A percentile compares a stretch with the other conserved stretches of the same genome.
Conservation (phyloP, 2,329 filamentous ascomycete genomes). For the Metarhizium brunneum region DNA sequence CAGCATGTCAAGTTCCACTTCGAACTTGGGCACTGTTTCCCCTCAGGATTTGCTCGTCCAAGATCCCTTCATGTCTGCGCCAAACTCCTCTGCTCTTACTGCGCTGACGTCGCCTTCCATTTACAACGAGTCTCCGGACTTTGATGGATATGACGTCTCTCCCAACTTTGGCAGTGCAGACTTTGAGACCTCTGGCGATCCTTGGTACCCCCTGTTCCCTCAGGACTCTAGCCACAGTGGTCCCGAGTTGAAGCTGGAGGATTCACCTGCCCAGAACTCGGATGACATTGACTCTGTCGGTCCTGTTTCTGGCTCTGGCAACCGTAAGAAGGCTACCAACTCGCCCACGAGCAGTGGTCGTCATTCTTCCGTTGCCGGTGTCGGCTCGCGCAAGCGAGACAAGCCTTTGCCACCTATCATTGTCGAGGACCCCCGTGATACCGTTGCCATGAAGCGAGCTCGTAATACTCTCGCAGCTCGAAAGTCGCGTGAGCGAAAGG, state of each 20-base stretch:
- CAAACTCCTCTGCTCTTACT: constrained; percentile 74
- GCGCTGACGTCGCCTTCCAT: constrained; percentile 78
- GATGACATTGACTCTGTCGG: constrained; percentile 40
- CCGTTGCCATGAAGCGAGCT: constrained; percentile 80
- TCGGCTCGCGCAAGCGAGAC: constrained; percentile 65
- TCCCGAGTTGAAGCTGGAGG: constrained; percentile 21
- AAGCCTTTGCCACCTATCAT: constrained; percentile 74
- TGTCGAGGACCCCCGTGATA: constrained; percentile 64
- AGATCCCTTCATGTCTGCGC: constrained; percentile 63
- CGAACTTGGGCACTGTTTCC: constrained; percentile 64
- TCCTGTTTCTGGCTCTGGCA: constrained; percentile 28
- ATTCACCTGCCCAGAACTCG: constrained; percentile 33
- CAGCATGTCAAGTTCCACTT: constrained; percentile 38
- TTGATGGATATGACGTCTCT: constrained; percentile 68
- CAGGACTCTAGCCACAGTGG: constrained; percentile 25
- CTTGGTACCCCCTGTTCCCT: constrained; percentile 70
- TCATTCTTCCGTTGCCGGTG: constrained; percentile 61
- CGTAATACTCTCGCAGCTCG: constrained; percentile 89
- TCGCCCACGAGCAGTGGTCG: constrained; percentile 37
- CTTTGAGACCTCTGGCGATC: constrained; percentile 39
- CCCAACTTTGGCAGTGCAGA: constrained; percentile 61
- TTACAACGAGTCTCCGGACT: constrained; percentile 67
- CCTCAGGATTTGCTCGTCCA: constrained; percentile 71
- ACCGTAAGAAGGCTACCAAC: constrained; percentile 36
- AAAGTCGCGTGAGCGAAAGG: constrained; percentile 84